A percentile compares a stretch with the other conserved stretches of the same genome.
phyloP scores from a whole-genome alignment of 768 basidiomycete genomes.

The Trametes gibbosa region DNA sequence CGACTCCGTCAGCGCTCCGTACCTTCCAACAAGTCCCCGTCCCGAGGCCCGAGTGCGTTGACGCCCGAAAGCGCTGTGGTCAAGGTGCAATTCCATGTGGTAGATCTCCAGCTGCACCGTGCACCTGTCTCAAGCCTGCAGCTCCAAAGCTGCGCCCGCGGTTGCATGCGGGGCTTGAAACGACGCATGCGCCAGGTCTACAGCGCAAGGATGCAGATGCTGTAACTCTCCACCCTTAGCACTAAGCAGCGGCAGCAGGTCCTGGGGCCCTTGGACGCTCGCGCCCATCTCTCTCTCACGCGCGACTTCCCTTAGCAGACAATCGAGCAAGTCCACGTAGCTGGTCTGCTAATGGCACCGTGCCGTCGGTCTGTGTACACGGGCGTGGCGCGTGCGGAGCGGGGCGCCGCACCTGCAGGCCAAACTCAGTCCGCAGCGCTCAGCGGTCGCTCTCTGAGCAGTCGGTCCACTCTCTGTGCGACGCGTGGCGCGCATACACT shows the following conservation, averaged over 20 bases:
- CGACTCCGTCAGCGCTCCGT: neutral
- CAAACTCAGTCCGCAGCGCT: conserved; percentile 4
- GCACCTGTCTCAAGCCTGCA: neutral
- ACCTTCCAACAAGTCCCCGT: neutral
- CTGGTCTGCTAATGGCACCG: neutral
- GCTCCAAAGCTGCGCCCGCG: too few relatives aligned
- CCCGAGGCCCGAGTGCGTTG: conserved; percentile 4
- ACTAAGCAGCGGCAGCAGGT: too few relatives aligned
- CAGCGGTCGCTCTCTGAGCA: too few relatives aligned
- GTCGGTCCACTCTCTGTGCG: too few relatives aligned
- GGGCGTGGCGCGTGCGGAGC: neutral
- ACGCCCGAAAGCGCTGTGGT: neutral
- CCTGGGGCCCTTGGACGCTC: too few relatives aligned
- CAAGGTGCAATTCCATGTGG: conserved; percentile 9
- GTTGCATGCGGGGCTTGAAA: too few relatives aligned
- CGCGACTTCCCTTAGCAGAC: too few relatives aligned
- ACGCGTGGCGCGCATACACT: too few relatives aligned
- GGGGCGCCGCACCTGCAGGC: neutral
- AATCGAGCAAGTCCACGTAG: neutral
- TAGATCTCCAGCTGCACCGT: neutral
- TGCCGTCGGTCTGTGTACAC: neutral
- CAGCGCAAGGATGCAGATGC: too few relatives aligned
- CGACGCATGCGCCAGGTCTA: too few relatives aligned
- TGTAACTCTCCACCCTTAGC: too few relatives aligned
- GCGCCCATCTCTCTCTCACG: too few relatives aligned